phyloP scores from a whole-genome alignment of 78 protist species.

The Dictyostelium intermedium region DNA sequence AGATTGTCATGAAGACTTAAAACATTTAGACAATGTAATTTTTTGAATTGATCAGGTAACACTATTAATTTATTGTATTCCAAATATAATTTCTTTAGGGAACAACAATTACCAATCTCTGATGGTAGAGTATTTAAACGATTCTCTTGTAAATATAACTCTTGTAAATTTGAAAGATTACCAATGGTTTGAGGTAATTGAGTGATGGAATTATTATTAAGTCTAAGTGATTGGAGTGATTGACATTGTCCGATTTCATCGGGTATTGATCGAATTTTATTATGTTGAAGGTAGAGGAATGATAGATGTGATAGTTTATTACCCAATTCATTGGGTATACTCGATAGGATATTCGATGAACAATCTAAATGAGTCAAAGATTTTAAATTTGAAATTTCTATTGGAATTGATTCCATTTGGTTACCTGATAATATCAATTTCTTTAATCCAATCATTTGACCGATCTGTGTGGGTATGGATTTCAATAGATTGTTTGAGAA shows the following conservation, averaged over 20 bases:
- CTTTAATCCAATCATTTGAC: constrained; percentile 6
- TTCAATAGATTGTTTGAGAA: constrained; percentile 37
- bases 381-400: neutral
- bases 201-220: constrained; percentile 56
- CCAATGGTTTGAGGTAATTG: constrained; percentile 26
- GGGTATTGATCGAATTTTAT: constrained; percentile 42
- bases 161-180: neutral
- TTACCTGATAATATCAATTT: constrained; percentile 45
- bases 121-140: constrained; percentile 34
- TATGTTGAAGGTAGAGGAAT: constrained; percentile 39
- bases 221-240: neutral
- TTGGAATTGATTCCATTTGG: constrained; percentile 23
- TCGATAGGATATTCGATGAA: constrained; percentile 11
- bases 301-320: neutral
- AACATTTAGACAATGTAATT: constrained; percentile 25
- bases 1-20: constrained; percentile 56
- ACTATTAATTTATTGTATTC: constrained; percentile 38
- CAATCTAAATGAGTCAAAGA: constrained; percentile 20
- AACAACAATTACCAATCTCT: constrained; percentile 10
- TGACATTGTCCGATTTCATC: constrained; percentile 21
- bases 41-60: neutral
- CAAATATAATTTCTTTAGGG: constrained; percentile 9
- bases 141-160: constrained; percentile 54
- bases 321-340: constrained; percentile 13
- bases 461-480: constrained; percentile 34